These are phyloP conservation scores for Diutina ranongensis DNA, from an alignment of 1,139 yeast genomes.

Conservation along the genomic window DNA sequence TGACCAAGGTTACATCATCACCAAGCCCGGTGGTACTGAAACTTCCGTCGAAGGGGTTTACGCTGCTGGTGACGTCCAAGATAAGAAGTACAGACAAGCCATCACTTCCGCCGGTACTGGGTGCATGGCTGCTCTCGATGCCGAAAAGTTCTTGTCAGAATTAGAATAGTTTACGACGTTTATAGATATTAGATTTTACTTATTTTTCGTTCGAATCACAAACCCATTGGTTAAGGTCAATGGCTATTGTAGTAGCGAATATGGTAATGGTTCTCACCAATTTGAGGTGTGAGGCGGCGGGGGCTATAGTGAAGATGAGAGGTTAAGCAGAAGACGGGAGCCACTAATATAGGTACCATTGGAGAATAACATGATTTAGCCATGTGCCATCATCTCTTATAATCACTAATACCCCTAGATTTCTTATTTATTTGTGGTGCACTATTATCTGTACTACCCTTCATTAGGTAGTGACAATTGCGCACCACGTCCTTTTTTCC, in stretches of 20 bases:
- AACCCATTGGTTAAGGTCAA: too few relatives aligned
- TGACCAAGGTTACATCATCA: constrained; percentile 76
- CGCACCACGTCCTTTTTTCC: background rate
- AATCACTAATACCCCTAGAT: too few relatives aligned
- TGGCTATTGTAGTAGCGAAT: too few relatives aligned
- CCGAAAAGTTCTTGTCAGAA: constrained; percentile 6
- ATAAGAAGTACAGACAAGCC: constrained; percentile 94
- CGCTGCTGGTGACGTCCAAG: constrained; percentile 99
- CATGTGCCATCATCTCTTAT: too few relatives aligned
- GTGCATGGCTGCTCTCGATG: constrained; percentile 96
- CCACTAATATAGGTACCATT: too few relatives aligned
- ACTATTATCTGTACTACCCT: background rate
- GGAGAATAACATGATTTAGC: too few relatives aligned
- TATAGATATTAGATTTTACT: background rate
- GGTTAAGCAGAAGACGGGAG: too few relatives aligned
- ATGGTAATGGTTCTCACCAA: too few relatives aligned
- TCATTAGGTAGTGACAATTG: background rate
- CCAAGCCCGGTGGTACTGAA: constrained; percentile 67
- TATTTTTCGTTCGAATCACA: too few relatives aligned
- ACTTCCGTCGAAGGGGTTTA: constrained; percentile 89
- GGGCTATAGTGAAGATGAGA: too few relatives aligned
- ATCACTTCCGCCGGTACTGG: constrained; percentile 99
- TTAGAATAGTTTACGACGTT: background rate
- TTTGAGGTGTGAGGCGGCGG: too few relatives aligned
- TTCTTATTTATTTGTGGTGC: background rate